phyloP scores from a whole-genome alignment of 495 filamentous ascomycete species.

The Neurospora sp. region DNA sequence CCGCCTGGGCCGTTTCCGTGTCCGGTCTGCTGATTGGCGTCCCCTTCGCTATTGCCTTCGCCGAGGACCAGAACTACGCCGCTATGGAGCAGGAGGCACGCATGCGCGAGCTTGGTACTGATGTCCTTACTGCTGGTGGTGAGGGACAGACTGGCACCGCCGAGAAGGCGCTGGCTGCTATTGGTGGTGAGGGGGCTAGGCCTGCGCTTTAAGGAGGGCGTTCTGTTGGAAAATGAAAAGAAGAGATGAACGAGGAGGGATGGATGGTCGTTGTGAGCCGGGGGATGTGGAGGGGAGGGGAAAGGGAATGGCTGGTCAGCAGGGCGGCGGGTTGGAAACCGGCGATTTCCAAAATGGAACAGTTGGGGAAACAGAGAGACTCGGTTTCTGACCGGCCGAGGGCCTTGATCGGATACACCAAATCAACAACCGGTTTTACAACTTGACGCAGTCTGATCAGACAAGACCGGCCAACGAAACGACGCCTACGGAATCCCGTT shows the following conservation, averaged over 20 bases:
- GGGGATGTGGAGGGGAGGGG: not conserved
- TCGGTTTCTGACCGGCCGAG: not conserved
- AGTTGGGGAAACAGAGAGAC: not conserved
- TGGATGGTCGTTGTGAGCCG: not conserved
- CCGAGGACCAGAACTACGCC: slow-evolving; percentile 88
- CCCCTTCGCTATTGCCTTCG: slow-evolving; percentile 83
- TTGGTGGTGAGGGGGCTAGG: slow-evolving; percentile 22
- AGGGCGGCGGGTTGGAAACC: not conserved
- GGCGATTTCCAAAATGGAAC: not conserved
- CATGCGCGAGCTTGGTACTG: slow-evolving; percentile 67
- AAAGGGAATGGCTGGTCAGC: not conserved
- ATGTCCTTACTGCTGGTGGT: slow-evolving; percentile 29
- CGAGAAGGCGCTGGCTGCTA: slow-evolving; percentile 23
- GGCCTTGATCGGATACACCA: not conserved
- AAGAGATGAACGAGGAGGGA: not conserved
- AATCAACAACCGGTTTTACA: not conserved
- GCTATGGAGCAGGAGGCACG: slow-evolving; percentile 97
- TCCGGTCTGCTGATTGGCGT: slow-evolving; percentile 82
- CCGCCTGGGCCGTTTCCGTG: slow-evolving; percentile 78
- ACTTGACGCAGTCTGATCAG: not conserved
- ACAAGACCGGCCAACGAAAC: not conserved
- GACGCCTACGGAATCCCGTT: not conserved
- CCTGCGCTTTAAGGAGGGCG: slow-evolving; percentile 21
- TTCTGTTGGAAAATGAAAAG: no score
- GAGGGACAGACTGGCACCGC: slow-evolving; percentile 19